Evolutionary conservation across 1,284 basidiomycete species (phyloP), one percentile per base, ranked within the genome.

Genomic region (Mycena sp.): DNA sequence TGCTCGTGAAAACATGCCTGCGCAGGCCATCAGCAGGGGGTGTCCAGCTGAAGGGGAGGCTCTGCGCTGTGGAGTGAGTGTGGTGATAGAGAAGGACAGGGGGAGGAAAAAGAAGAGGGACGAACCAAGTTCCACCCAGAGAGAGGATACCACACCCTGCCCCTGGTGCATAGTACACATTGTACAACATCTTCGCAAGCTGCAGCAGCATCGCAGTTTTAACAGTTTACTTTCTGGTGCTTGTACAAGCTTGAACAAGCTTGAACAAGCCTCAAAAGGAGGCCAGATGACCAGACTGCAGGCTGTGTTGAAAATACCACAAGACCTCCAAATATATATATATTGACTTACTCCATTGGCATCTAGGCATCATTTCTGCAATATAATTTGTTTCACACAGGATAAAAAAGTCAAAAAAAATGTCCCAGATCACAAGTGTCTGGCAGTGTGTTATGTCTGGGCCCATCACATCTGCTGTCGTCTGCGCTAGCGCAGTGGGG

Each of bases 131-230:
- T 62, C 59, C 56, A 65, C 2, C 80, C 78, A 2, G 80, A 79
- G 16, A 94, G 72, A 23, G 88, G 86, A 74, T 92, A 95, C 95
- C 95, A 97, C 17, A 83, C 85, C 5, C 76, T 74, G 38, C 86
- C 4, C 81, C 83, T 2, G 83, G 82, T 17, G 81, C 75, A 6
- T 81, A 76, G 74, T 97, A 98, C 14, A 96, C 92, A 71, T 96
- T 93, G 58, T 83, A 88, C 16, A 93, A 87, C 93, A 99, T 97
- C 84, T 93, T 94, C 26, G 94, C 95, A 26, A 98, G 82, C 9
- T 87, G 80, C 14, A 91, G 82, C 6, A 99, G 76, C 1, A n/a
- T n/a, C n/a, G n/a, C n/a, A n/a, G n/a, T n/a, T n/a, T n/a, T n/a
- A n/a, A n/a, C n/a, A n/a, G n/a, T n/a, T n/a, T n/a, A n/a, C n/a